phyloP scores from a whole-genome alignment of 2,329 filamentous ascomycete species.

The Grosmannia serpens region DNA sequence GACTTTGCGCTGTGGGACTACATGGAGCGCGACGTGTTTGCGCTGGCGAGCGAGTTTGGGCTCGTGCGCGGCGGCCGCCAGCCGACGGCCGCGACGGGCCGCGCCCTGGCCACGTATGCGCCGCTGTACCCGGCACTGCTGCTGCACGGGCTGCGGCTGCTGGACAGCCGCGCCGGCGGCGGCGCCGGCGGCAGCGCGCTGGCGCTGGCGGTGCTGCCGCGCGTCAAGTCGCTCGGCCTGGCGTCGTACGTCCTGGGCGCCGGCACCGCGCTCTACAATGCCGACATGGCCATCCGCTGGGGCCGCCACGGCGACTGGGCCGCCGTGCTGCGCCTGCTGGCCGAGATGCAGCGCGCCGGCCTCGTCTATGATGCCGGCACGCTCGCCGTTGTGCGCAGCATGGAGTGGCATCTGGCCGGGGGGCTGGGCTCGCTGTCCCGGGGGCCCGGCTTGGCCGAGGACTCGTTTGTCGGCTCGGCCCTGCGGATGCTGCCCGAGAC shows the following conservation, averaged over 20 bases:
- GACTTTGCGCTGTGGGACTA: slow-evolving; percentile 57
- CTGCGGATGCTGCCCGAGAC: background rate
- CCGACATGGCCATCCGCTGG: slow-evolving; percentile 52
- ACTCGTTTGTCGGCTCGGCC: background rate
- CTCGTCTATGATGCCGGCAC: slow-evolving; percentile 44
- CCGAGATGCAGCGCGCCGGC: slow-evolving; percentile 55
- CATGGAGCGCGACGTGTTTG: slow-evolving; percentile 56
- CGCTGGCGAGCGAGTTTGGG: slow-evolving; percentile 38
- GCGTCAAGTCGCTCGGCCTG: slow-evolving; percentile 55
- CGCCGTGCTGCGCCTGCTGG: slow-evolving; percentile 42
- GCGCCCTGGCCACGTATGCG: slow-evolving; percentile 39
- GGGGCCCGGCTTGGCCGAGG: background rate
- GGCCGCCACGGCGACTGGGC: slow-evolving; percentile 44
- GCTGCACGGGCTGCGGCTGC: slow-evolving; percentile 40
- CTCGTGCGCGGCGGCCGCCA: too few species aligned
- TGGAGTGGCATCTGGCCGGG: slow-evolving; percentile 16
- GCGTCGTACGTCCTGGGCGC: slow-evolving; percentile 62
- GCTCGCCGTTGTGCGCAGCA: slow-evolving; percentile 22
- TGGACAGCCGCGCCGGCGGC: slow-evolving; percentile 42
- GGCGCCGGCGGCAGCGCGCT: slow-evolving; percentile 37
- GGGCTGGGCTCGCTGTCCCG: too few species aligned
- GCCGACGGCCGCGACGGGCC: slow-evolving; percentile 9
- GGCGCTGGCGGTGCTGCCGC: slow-evolving; percentile 50
- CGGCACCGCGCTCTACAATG: slow-evolving; percentile 58
- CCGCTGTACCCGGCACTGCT: slow-evolving; percentile 54